phyloP scores from a whole-genome alignment of 768 basidiomycete species.

The Mycena amicta region DNA sequence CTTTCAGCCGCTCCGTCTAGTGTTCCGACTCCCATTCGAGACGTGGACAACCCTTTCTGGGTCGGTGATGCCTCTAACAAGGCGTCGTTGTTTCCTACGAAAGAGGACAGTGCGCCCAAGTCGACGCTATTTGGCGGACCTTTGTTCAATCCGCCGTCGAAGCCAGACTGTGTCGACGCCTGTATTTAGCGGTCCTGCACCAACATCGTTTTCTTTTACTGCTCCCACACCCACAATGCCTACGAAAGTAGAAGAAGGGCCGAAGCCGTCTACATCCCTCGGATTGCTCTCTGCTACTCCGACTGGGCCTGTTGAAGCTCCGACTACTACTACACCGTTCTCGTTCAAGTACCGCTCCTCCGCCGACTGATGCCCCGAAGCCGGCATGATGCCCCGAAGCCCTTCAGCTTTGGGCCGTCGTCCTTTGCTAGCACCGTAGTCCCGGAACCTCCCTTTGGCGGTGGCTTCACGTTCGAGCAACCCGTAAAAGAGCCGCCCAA shows the following conservation, averaged over 20 bases:
- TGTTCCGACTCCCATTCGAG: slow-evolving; percentile 35
- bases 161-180: slow-evolving; percentile 12
- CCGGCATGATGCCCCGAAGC: slow-evolving; percentile 12
- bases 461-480: slow-evolving; percentile 18
- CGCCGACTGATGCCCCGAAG: slow-evolving; percentile 18
- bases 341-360: slow-evolving; percentile 31
- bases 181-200: slow-evolving; percentile 9
- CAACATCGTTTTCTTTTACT: slow-evolving; percentile 17
- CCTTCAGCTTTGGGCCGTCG: slow-evolving; percentile 2
- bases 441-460: slow-evolving; percentile 49
- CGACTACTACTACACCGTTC: slow-evolving; percentile 34
- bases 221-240: background rate
- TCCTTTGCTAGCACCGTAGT: background rate
- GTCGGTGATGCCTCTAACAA: slow-evolving; percentile 34
- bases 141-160: background rate
- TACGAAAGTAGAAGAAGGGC: slow-evolving; percentile 1
- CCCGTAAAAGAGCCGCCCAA: slow-evolving; percentile 16
- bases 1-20: slow-evolving; percentile 14
- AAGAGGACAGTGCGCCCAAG: background rate
- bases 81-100: slow-evolving; percentile 10
- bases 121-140: background rate
- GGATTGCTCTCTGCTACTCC: slow-evolving; percentile 19
- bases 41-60: slow-evolving; percentile 47
- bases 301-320: slow-evolving; percentile 14
- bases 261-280: background rate